These are phyloP conservation scores for Lineolata rhizophorae DNA, from an alignment of 495 filamentous ascomycete genomes.

Conservation along the genomic window DNA sequence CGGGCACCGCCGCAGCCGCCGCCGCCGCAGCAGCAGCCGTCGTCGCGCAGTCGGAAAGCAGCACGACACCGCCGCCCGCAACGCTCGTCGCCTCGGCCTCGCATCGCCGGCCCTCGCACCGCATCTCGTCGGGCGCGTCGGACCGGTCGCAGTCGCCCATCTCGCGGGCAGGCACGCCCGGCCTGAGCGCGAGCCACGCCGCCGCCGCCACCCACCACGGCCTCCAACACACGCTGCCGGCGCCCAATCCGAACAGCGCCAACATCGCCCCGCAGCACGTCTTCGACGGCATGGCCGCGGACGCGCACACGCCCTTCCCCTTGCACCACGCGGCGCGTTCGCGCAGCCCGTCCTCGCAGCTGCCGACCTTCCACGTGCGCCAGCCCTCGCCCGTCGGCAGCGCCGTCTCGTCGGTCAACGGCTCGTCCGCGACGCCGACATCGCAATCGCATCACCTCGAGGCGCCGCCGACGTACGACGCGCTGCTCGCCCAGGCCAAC, in stretches of 20 bases:
- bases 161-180: constrained; percentile 69
- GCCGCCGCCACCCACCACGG: neutral
- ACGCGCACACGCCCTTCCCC: constrained; percentile 38
- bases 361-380: constrained; percentile 28
- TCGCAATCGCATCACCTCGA: too few species aligned
- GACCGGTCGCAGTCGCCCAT: constrained; percentile 69
- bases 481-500: constrained; percentile 52
- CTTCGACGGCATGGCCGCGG: constrained; percentile 52
- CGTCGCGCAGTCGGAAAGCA: neutral
- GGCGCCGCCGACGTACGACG: constrained; percentile 58
- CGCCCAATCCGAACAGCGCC: constrained; percentile 29
- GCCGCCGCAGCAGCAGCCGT: constrained; percentile 1
- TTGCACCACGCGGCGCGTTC: constrained; percentile 29
- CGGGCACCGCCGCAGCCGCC: too few species aligned
- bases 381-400: constrained; percentile 38
- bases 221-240: too few species aligned
- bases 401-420: constrained; percentile 45
- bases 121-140: too few species aligned
- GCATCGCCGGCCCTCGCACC: too few species aligned
- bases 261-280: constrained; percentile 58
- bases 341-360: constrained; percentile 33
- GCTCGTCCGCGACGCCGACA: constrained; percentile 22
- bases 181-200: neutral
- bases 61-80: constrained; percentile 3
- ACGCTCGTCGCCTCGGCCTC: constrained; percentile 30